Evolutionary conservation across 2,329 filamentous ascomycete genomes (phyloP), one percentile per base, ranked within the genome.

Genomic region (Fusarium austroafricanum): DNA sequence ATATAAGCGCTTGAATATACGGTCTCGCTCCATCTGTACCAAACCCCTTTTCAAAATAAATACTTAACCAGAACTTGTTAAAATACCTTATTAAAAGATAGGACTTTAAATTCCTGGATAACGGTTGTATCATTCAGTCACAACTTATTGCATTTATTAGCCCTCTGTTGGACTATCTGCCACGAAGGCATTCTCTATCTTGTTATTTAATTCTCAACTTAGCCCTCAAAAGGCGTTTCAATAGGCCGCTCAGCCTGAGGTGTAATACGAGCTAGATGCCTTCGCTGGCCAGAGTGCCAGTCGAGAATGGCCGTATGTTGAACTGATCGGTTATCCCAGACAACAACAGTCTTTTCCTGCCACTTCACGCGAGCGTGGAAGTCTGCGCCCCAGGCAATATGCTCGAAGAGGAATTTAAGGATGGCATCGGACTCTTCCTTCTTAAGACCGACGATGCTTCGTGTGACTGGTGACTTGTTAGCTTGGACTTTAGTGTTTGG

Each of bases 251-350:
- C 93, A 2, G 92, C 93, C 80, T 95, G 92, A 0, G 93, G 92
- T 6, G 92, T 95, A 74, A 96, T 90, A 42, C 93, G 86, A 7
- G 92, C 93, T 65, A 96, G 79, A 80, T 96, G 93, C 50, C 93
- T 85, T 60, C 93, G 83, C 78, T 92, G 88, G 5, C 92, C 92
- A 75, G 88, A 88, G 71, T 91, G 87, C 93, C 93, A 97, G 77
- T 96, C 93, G 5, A 95, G 82, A 38, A 95, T 81, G 3, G 93
- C 93, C 9, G 91, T 91, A 78, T 97, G 93, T 70, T 89, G 86
- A 11, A 91, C 94, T 1, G 94, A 87, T 31, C 92, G 84, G 81
- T 95, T 96, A 77, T 96, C 93, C 92, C 92, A 96, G 1, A 95
- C 89, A 3, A 96, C 91, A 2, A 96, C 92, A 0, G 92, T 95